These are phyloP conservation scores for Yamadazyma triangularis DNA, from an alignment of 1,139 yeast genomes.

Conservation along the genomic window DNA sequence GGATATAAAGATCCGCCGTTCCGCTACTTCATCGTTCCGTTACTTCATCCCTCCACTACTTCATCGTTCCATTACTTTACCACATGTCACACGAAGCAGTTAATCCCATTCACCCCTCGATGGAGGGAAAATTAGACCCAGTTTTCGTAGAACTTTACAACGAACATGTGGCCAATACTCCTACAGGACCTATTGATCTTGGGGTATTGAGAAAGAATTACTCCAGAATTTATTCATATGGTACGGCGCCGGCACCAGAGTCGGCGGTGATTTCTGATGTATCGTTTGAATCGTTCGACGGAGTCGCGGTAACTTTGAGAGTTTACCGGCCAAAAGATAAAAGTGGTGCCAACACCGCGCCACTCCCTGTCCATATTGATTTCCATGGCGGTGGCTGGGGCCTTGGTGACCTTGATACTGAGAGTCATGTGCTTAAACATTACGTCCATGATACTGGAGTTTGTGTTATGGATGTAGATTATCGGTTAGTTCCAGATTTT, in stretches of 20 bases:
- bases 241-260: conserved; percentile 29
- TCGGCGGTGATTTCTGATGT: conserved; percentile 25
- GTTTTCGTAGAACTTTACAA: conserved; percentile 33
- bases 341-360: conserved; percentile 27
- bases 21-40: too few species aligned
- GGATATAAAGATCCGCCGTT: too few species aligned
- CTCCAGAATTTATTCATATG: conserved; percentile 33
- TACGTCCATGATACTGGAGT: conserved; percentile 31
- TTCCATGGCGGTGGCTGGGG: conserved; percentile 52
- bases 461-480: conserved; percentile 36
- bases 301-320: conserved; percentile 27
- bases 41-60: too few species aligned
- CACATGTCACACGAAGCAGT: conserved; percentile 20
- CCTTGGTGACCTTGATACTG: conserved; percentile 41
- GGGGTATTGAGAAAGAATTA: conserved; percentile 29
- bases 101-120: conserved; percentile 19
- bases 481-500: conserved; percentile 45
- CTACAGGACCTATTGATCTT: conserved; percentile 23
- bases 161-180: conserved; percentile 22
- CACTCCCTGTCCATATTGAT: conserved; percentile 43
- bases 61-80: too few species aligned
- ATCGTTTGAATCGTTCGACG: conserved; percentile 29
- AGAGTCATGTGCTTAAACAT: conserved; percentile 42
- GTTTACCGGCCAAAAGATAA: conserved; percentile 34
- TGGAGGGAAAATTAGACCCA: conserved; percentile 19